Conservation (phyloP, 176 grass and related monocot genomes). For the Rhynchospora tenuis region DNA sequence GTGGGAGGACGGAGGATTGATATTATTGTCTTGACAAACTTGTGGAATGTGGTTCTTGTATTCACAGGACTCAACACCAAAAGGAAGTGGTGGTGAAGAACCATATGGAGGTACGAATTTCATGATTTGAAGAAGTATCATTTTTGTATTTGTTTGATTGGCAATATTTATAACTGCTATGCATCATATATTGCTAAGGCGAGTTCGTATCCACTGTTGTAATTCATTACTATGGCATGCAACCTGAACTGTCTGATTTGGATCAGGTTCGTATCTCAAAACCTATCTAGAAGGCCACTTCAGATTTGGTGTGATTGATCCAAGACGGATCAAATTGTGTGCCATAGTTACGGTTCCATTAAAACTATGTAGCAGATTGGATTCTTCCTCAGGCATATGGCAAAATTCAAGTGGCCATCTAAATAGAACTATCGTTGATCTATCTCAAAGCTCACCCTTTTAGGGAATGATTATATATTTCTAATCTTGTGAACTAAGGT, state of each 20-base stretch:
- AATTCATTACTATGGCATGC: background rate
- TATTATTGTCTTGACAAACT: background rate
- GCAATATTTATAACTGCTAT: background rate
- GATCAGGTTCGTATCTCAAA: background rate
- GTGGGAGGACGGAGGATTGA: background rate
- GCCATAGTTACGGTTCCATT: background rate
- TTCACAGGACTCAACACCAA: slow-evolving; percentile 38
- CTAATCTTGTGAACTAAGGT: background rate
- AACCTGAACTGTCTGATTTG: background rate
- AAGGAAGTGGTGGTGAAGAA: slow-evolving; percentile 60
- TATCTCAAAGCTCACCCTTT: background rate
- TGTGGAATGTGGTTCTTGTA: background rate
- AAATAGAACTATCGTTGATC: background rate
- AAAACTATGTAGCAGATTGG: background rate
- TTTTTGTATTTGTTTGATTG: background rate
- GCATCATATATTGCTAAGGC: background rate
- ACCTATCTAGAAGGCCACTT: background rate
- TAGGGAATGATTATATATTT: background rate
- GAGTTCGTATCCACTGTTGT: background rate
- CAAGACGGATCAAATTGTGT: background rate
- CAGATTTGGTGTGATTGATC: background rate
- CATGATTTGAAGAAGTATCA: slow-evolving; percentile 3
- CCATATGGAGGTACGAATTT: slow-evolving; percentile 51
- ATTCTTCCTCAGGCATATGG: background rate
- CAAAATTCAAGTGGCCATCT: background rate